Percentiles rank a stretch among this genome's conserved stretches.
Evolutionary conservation across 1,284 basidiomycete genomes (phyloP).

Genomic region (Trichosporon sp.): DNA sequence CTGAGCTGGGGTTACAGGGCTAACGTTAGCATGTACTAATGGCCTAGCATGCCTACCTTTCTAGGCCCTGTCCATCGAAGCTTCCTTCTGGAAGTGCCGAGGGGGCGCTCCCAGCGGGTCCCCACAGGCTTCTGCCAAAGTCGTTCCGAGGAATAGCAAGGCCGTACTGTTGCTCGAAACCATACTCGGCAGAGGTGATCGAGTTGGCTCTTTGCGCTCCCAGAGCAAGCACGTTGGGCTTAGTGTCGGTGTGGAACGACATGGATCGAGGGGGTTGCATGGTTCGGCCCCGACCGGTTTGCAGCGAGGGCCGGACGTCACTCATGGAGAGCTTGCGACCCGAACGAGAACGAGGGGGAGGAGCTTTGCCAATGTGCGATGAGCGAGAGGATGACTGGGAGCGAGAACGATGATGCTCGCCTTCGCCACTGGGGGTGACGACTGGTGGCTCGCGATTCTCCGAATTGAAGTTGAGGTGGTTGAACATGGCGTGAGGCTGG

Average conservation of each 20-base stretch:
- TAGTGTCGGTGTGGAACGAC: conserved; percentile 33
- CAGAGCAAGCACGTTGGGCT: conserved; percentile 26
- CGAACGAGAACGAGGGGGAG: conserved; percentile 35
- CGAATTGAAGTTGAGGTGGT: conserved; percentile 41
- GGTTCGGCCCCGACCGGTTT: conserved; percentile 25
- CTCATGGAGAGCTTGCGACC: conserved; percentile 48
- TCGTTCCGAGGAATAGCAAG: conserved; percentile 40
- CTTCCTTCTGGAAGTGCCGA: conserved; percentile 35
- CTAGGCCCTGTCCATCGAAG: conserved; percentile 38
- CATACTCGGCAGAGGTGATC: conserved; percentile 26
- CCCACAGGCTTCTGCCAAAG: conserved; percentile 28
- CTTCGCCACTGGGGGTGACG: conserved; percentile 22
- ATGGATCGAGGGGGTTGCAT: conserved; percentile 33
- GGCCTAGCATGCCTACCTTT: conserved; percentile 25
- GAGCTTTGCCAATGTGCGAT: conserved; percentile 45
- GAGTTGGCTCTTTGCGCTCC: conserved; percentile 29
- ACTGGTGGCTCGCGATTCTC: conserved; percentile 47
- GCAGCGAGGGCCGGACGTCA: conserved; percentile 39
- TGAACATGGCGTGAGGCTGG: conserved; percentile 42
- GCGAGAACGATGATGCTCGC: conserved; percentile 40
- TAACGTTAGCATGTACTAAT: conserved; percentile 18
- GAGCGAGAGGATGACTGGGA: conserved; percentile 44
- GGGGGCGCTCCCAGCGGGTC: conserved; percentile 35
- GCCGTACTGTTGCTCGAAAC: conserved; percentile 34
- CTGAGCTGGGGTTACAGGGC: conserved; percentile 47